These are phyloP conservation scores for Ceratocystis colombiana DNA, from an alignment of 2,329 filamentous ascomycete species.

Conservation along the genomic window DNA sequence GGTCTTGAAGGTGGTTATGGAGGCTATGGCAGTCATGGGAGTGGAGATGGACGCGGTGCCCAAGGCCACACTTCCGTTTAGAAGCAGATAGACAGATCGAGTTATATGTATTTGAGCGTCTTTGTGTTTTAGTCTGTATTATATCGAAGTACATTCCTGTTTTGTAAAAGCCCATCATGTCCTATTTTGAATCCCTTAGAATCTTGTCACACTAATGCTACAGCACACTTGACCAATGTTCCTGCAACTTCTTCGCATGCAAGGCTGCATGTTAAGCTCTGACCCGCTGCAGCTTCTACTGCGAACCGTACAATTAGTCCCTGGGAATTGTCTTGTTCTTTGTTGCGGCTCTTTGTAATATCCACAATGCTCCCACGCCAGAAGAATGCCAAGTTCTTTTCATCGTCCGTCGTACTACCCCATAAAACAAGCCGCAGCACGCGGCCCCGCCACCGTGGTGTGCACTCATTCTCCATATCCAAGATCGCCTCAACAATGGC, in stretches of 20 bases:
- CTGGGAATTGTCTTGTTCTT: not conserved
- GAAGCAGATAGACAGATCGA: not conserved
- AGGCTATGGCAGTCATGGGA: constrained; percentile 53
- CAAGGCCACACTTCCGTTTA: constrained; percentile 1
- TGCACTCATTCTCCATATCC: constrained; percentile 57
- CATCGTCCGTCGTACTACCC: constrained; percentile 1
- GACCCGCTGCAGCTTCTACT: constrained; percentile 43
- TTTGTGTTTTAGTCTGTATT: constrained; percentile 4
- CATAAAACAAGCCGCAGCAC: constrained; percentile 52
- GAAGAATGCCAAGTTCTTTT: constrained; percentile 58
- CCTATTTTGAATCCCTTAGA: not conserved
- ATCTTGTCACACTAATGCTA: constrained; percentile 1
- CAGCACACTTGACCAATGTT: constrained; percentile 35
- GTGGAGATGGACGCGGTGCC: constrained; percentile 37
- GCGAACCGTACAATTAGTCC: constrained; percentile 26
- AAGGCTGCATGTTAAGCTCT: constrained; percentile 55
- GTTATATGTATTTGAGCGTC: not conserved
- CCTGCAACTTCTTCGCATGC: constrained; percentile 79
- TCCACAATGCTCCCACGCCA: constrained; percentile 54
- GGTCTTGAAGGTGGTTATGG: constrained; percentile 47
- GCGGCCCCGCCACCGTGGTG: constrained; percentile 53
- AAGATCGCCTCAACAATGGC: constrained; percentile 51
- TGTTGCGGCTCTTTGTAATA: constrained; percentile 39
- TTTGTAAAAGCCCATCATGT: not conserved
- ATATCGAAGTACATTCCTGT: not conserved